phyloP scores from a whole-genome alignment of 225 moss, liverwort and hornwort species.

The Pseudisothecium myosuroides region DNA sequence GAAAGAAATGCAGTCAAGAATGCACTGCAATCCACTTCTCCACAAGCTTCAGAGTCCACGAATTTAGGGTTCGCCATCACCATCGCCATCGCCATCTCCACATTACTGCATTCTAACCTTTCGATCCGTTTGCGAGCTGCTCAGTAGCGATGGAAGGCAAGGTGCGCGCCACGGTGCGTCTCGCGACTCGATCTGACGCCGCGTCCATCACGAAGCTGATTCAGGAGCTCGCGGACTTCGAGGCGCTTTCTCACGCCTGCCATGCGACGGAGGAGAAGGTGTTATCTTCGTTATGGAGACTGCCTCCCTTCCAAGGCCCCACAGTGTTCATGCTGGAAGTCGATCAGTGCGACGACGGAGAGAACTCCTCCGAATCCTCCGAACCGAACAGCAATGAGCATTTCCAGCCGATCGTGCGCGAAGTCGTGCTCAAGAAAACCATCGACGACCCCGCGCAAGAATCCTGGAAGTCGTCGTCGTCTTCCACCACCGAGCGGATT shows the following conservation, averaged over 20 bases:
- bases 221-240: conserved; percentile 42
- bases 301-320: conserved; percentile 43
- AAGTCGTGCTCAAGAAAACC: conserved; percentile 20
- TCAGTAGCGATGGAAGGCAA: conserved; percentile 10
- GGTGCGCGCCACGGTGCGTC: conserved; percentile 25
- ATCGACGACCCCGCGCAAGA: conserved; percentile 15
- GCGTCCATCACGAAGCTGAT: conserved; percentile 21
- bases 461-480: neutral
- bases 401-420: conserved; percentile 22
- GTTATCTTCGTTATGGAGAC: conserved; percentile 14
- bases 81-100: neutral
- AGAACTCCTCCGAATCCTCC: neutral
- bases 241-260: conserved; percentile 32
- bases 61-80: neutral
- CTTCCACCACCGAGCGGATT: neutral
- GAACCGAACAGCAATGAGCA: neutral
- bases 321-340: conserved; percentile 50
- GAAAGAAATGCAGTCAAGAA: neutral
- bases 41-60: neutral
- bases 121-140: neutral
- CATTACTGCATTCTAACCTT: neutral
- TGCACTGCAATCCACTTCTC: neutral
- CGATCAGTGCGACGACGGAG: neutral
- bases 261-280: conserved; percentile 29
- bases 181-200: conserved; percentile 31